Percentiles rank a stretch among this genome's conserved stretches.
phyloP scores from a whole-genome alignment of 2,329 filamentous ascomycete genomes.

The Aureobasidium namibiae region DNA sequence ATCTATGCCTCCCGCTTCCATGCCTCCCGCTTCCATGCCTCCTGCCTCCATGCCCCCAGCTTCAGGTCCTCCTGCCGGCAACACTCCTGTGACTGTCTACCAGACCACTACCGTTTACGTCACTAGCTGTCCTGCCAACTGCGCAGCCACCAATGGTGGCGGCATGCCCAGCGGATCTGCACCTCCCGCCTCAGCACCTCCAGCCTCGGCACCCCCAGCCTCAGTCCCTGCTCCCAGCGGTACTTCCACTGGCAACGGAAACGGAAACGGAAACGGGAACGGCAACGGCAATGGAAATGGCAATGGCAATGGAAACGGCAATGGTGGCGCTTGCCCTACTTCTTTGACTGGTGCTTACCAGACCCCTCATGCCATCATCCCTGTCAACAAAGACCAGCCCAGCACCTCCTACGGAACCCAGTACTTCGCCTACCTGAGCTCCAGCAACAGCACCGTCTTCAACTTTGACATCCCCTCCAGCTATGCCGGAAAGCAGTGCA shows the following conservation, averaged over 20 bases:
- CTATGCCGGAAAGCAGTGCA: conserved; percentile 37
- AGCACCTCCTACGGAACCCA: conserved; percentile 32
- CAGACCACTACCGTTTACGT: conserved; percentile 30
- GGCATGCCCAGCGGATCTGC: too few species aligned
- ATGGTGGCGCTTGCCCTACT: conserved; percentile 19
- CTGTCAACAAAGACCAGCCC: conserved; percentile 30
- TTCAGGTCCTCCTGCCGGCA: neutral
- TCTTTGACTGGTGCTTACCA: conserved; percentile 28
- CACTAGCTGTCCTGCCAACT: conserved; percentile 25
- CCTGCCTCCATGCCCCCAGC: too few species aligned
- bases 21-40: neutral
- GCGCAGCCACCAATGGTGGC: too few species aligned
- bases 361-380: conserved; percentile 28
- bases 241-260: too few species aligned
- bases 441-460: conserved; percentile 33
- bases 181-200: neutral
- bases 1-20: neutral
- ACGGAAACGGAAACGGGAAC: too few species aligned
- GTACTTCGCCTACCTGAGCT: conserved; percentile 33
- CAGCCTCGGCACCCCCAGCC: neutral
- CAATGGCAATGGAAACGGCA: too few species aligned
- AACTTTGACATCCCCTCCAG: conserved; percentile 38
- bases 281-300: neutral
- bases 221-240: neutral
- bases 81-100: conserved; percentile 11